A percentile compares a stretch with the other conserved stretches of the same genome.
Conservation (phyloP, 495 filamentous ascomycete genomes). For the Gamarada debralockiae region DNA sequence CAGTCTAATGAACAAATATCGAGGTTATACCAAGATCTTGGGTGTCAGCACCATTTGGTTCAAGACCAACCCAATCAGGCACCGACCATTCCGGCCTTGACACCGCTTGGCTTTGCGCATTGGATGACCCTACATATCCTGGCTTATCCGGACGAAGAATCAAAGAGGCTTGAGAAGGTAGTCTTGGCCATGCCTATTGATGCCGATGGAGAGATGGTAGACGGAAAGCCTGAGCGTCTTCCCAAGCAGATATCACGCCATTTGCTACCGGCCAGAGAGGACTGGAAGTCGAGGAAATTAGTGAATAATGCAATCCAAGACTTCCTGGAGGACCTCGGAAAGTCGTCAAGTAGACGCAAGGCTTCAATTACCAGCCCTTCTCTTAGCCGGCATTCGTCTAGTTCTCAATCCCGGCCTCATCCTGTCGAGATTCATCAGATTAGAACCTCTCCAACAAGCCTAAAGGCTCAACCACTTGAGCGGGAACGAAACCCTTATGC, state of each 20-base stretch:
- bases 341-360: slow-evolving; percentile 11
- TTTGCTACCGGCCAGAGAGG: slow-evolving; percentile 53
- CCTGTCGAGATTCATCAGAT: slow-evolving; percentile 23
- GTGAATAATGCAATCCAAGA: slow-evolving; percentile 19
- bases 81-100: slow-evolving; percentile 73
- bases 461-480: slow-evolving; percentile 21
- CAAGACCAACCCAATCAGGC: slow-evolving; percentile 54
- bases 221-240: slow-evolving; percentile 69
- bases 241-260: slow-evolving; percentile 74
- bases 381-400: slow-evolving; percentile 12
- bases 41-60: slow-evolving; percentile 78
- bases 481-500: slow-evolving; percentile 23
- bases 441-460: slow-evolving; percentile 13
- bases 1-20: slow-evolving; percentile 43
- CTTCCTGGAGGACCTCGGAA: slow-evolving; percentile 23
- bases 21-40: slow-evolving; percentile 69
- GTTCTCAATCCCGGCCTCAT: slow-evolving; percentile 9
- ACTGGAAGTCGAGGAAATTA: slow-evolving; percentile 13
- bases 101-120: slow-evolving; percentile 70
- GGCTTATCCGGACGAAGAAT: slow-evolving; percentile 76
- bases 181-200: slow-evolving; percentile 72
- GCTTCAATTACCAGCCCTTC: slow-evolving; percentile 16
- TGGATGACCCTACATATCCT: slow-evolving; percentile 76
- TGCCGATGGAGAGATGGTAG: slow-evolving; percentile 45
- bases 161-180: slow-evolving; percentile 66